Evolutionary conservation across 2,329 filamentous ascomycete genomes (phyloP), one percentile per base, ranked within the genome.

Genomic region (Fonsecaea pedrosoi): DNA sequence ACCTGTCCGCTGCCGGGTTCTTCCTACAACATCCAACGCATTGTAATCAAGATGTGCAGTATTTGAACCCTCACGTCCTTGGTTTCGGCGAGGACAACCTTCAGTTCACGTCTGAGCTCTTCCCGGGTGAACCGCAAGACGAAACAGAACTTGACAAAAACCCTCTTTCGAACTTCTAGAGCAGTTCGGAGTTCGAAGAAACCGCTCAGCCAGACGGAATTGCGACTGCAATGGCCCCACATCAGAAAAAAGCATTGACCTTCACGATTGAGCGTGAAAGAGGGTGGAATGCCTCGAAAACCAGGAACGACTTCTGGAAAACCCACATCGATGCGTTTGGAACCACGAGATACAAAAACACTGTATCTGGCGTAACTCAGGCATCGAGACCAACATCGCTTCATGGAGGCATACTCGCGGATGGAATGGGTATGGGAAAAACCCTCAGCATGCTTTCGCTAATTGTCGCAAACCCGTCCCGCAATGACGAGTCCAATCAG

Each of bases 371-470:
- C 0, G 53, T 65, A 0, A 48, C 50, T 9, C 76, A 80, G 48
- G 0, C 1, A 0, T 0, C 74, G 81, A 3, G 70, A 74, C 0
- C 81, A 81, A 0, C 66, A 73, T 2, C 42, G 72, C 0, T 82
- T 81, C 73, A 72, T 9, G 82, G 82, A 0, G 82, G 82, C 1
- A 79, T 83, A n/a, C 73, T 83, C 25, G 81, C 81, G 0, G 82
- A 83, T 64, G 75, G 78, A 0, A 84, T 83, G 82, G 82, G 82
- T 0, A 71, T 83, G 0, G 82, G 82, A 0, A 84, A 84, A 61
- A 82, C 81, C 0, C 66, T 83, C 0, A 78, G 77, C 0, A 82
- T 82, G 77, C 79, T 83, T 32, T 71, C 81, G 0, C 64, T 84
- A 1, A 71, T 76, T 1, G 81, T 80, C 1, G 67, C 71, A 0